Conservation (phyloP, 208 protist species). For the Acanthamoeba triangularis region DNA sequence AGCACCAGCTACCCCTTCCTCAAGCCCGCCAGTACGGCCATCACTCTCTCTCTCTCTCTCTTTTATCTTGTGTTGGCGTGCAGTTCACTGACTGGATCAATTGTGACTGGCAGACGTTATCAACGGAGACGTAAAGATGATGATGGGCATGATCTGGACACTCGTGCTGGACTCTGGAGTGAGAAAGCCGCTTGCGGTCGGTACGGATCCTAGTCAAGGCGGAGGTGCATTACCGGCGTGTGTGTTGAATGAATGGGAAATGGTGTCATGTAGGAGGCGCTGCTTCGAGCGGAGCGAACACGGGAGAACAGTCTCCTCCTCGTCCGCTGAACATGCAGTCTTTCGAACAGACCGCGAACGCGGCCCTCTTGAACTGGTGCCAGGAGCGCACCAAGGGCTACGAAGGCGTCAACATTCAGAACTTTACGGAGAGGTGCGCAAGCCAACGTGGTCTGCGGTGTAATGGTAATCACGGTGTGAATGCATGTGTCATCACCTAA, state of each 20-base stretch:
- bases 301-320: not conserved
- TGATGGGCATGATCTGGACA: conserved; percentile 71
- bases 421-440: conserved; percentile 51
- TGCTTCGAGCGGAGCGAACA: not conserved
- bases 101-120: not conserved
- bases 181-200: conserved; percentile 18
- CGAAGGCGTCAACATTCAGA: conserved; percentile 63
- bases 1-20: conserved; percentile 48
- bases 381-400: conserved; percentile 59
- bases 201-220: not conserved
- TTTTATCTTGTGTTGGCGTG: not conserved
- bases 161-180: conserved; percentile 67
- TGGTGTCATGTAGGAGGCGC: not conserved
- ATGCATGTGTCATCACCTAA: not conserved
- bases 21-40: conserved; percentile 39
- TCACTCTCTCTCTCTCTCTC: not conserved
- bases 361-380: conserved; percentile 64
- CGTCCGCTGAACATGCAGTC: not conserved
- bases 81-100: not conserved
- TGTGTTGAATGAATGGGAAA: not conserved
- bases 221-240: too few relatives aligned
- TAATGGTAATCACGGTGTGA: not conserved
- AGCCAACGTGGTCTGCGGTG: too few relatives aligned
- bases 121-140: conserved; percentile 68
- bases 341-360: conserved; percentile 35